Conservation (phyloP, 1,139 yeast genomes). For the Geotrichum klebahnii region DNA sequence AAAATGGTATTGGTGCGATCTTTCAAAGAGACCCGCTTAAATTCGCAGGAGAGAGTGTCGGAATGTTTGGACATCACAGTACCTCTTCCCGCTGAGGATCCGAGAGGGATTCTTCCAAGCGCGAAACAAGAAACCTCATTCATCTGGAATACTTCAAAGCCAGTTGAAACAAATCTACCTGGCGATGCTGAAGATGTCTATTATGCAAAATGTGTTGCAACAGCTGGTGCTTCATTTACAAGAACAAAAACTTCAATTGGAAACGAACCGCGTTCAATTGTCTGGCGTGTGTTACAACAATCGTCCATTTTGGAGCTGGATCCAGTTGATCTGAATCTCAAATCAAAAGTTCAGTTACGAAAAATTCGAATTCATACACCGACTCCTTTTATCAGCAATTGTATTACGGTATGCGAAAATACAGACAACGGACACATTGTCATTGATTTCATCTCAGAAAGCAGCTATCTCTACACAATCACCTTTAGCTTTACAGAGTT, state of each 20-base stretch:
- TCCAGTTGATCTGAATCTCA: conserved; percentile 26
- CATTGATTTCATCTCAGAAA: conserved; percentile 30
- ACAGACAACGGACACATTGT: conserved; percentile 24
- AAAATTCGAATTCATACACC: conserved; percentile 29
- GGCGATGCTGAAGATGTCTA: conserved; percentile 28
- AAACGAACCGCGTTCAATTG: conserved; percentile 23
- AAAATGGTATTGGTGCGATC: conserved; percentile 13
- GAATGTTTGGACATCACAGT: conserved; percentile 8
- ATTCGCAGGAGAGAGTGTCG: conserved; percentile 9
- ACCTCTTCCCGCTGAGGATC: conserved; percentile 12
- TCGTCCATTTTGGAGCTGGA: conserved; percentile 28
- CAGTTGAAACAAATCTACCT: no score
- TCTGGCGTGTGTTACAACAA: conserved; percentile 28
- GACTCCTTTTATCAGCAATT: conserved; percentile 25
- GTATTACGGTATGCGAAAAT: conserved; percentile 29
- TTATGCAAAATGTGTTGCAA: conserved; percentile 29
- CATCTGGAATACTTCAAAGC: no score
- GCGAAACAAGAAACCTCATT: not conserved
- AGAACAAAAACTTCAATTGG: conserved; percentile 8
- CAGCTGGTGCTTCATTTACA: conserved; percentile 26
- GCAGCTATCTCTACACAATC: conserved; percentile 32
- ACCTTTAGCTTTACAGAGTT: conserved; percentile 24
- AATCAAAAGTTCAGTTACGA: conserved; percentile 20
- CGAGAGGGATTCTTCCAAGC: conserved; percentile 10
- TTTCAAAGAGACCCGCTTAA: conserved; percentile 14